Percentiles rank a stretch among this genome's conserved stretches.
phyloP scores from a whole-genome alignment of 1,139 yeast species.

The Hemisphaericaspora lyxosophila region DNA sequence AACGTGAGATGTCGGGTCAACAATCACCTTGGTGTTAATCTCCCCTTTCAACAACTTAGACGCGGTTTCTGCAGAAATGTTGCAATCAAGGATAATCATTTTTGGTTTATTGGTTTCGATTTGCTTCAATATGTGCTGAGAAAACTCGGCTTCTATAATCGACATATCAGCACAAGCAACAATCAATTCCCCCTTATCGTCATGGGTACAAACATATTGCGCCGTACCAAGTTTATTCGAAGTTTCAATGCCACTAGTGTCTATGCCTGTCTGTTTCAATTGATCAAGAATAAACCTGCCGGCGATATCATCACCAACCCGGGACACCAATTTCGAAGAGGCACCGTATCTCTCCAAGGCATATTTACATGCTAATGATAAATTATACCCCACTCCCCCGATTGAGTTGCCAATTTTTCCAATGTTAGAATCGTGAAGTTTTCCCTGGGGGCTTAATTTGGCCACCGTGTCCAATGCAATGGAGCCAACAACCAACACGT shows the following conservation, averaged over 20 bases:
- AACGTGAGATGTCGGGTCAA: conserved; percentile 77
- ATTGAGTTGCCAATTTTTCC: conserved; percentile 56
- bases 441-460: conserved; percentile 27
- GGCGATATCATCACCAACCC: conserved; percentile 58
- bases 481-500: conserved; percentile 64
- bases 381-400: conserved; percentile 87
- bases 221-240: conserved; percentile 46
- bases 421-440: conserved; percentile 69
- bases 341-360: conserved; percentile 21
- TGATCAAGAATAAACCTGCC: conserved; percentile 43
- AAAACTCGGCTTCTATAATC: conserved; percentile 51
- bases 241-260: conserved; percentile 40
- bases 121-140: conserved; percentile 37
- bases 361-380: conserved; percentile 54
- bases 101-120: conserved; percentile 36
- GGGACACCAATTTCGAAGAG: conserved; percentile 49
- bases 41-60: conserved; percentile 15
- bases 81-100: conserved; percentile 65
- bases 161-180: conserved; percentile 87
- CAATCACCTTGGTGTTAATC: conserved; percentile 36
- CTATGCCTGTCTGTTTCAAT: conserved; percentile 28
- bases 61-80: conserved; percentile 51
- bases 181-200: conserved; percentile 57
- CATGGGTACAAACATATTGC: conserved; percentile 71
- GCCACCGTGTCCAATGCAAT: conserved; percentile 74